Percentiles rank a stretch among this genome's conserved stretches.
Conservation (phyloP, 148 eudicot species). For the Fagopyrum tataricum region DNA sequence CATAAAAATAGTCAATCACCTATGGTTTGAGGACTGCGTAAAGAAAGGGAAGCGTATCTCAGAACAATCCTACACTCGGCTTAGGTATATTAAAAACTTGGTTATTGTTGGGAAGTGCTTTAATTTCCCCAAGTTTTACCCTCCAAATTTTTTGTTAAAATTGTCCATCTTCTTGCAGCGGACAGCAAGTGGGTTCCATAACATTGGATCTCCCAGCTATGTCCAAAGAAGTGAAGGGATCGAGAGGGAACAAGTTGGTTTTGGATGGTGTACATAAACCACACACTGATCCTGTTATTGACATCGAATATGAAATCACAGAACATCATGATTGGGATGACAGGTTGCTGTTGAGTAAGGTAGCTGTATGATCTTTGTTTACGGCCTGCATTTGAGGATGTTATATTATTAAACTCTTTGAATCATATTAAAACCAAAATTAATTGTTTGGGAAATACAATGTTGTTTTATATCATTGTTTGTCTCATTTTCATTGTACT, state of each 20-base stretch:
- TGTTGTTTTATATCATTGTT: not conserved
- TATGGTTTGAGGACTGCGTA: conserved; percentile 80
- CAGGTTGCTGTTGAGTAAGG: conserved; percentile 49
- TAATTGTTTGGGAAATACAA: not conserved
- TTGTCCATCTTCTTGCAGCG: conserved; percentile 37
- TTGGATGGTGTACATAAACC: conserved; percentile 20
- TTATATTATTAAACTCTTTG: not conserved
- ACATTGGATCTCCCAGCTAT: conserved; percentile 21
- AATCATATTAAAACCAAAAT: not conserved
- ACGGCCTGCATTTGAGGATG: not conserved
- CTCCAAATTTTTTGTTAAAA: not conserved
- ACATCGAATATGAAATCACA: conserved; percentile 37
- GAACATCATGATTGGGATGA: conserved; percentile 27
- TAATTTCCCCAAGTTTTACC: not conserved
- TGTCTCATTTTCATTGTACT: not conserved
- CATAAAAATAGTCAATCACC: conserved; percentile 61
- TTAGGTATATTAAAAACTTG: conserved; percentile 34
- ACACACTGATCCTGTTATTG: conserved; percentile 28
- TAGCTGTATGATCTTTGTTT: conserved; percentile 10
- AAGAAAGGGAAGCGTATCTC: conserved; percentile 55
- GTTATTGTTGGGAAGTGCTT: not conserved
- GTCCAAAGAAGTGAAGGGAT: conserved; percentile 16
- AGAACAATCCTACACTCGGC: conserved; percentile 48
- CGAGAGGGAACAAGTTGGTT: conserved; percentile 19
- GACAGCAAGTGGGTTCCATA: conserved; percentile 54